These are phyloP conservation scores for Sisymbrium altissimum DNA, from an alignment of 345 rosid species.

Conservation along the genomic window DNA sequence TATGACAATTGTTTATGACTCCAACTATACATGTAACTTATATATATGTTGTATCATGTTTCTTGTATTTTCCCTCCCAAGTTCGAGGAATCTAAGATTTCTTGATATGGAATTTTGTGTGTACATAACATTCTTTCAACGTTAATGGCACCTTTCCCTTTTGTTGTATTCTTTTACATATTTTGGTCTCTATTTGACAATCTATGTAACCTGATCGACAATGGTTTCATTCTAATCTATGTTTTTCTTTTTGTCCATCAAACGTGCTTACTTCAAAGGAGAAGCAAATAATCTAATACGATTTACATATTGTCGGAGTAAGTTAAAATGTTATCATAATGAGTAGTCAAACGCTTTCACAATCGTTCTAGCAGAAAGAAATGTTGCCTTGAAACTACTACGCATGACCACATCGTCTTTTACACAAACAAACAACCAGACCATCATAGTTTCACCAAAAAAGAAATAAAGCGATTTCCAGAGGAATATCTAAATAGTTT, in stretches of 20 bases:
- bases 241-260: too few relatives aligned
- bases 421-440: background rate
- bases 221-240: background rate
- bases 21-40: slow-evolving; percentile 28
- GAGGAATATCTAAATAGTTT: too few relatives aligned
- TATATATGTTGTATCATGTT: slow-evolving; percentile 24
- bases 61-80: background rate
- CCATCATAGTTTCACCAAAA: background rate
- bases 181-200: background rate
- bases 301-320: too few relatives aligned
- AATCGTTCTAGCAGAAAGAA: too few relatives aligned
- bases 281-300: too few relatives aligned
- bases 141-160: background rate
- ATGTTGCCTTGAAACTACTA: too few relatives aligned
- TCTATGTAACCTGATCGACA: background rate
- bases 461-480: too few relatives aligned
- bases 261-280: too few relatives aligned
- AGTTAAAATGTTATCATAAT: too few relatives aligned
- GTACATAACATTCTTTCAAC: slow-evolving; percentile 24
- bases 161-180: background rate
- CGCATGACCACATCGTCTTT: too few relatives aligned
- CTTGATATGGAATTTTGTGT: slow-evolving; percentile 9
- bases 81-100: slow-evolving; percentile 11
- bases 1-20: slow-evolving; percentile 10
- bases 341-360: too few relatives aligned